Evolutionary conservation across 306 rosid genomes (phyloP), one percentile per base, ranked within the genome.

Genomic region (Leucaena leucocephala): DNA sequence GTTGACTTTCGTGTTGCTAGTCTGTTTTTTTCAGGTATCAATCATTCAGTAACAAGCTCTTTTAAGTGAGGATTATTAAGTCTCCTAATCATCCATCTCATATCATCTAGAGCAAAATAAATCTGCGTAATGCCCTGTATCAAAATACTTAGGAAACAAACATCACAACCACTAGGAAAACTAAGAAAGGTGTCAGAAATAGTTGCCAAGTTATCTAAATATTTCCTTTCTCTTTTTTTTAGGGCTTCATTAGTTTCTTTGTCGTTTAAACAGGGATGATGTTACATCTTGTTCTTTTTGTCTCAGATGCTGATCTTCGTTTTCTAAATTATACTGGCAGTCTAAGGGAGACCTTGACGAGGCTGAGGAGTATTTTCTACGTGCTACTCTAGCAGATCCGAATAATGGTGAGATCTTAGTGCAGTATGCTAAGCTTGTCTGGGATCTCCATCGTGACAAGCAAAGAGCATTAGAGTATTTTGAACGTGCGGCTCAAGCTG

Each of bases 311-410:
- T 83, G 65, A 75, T 33, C 34, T n/a, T 19, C 27, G 17, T 46
- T 68, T 27, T 84, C 46, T 66, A 39, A 33, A 66, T 74, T 71
- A 61, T 83, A 38, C 67, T 82, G 80, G 80, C 85, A 95, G 99
- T 84, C 90, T 21, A 90, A 89, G 69, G 99, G 97, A 62, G 94
- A 90, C 40, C 87, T 85, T 74, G 76, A 73, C 52, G 91, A 81
- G 67, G 97, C 99, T 15, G 98, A 89, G 87, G 97, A 91, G 10
- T 93, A 90, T 82, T 86, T 84, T 83, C 78, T 77, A 50, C 93
- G 89, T 0, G 87, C 96, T 63, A 87, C 93, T 36, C 76, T 83
- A 44, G 94, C 89, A 38, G 91, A 89, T 79, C 97, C 98, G 40
- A 79, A 80, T 75, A 95, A 95, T 80, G 92, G 93, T 75, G 98